Conservation (phyloP, 1,284 basidiomycete genomes). For the Ceratobasidium sp. region DNA sequence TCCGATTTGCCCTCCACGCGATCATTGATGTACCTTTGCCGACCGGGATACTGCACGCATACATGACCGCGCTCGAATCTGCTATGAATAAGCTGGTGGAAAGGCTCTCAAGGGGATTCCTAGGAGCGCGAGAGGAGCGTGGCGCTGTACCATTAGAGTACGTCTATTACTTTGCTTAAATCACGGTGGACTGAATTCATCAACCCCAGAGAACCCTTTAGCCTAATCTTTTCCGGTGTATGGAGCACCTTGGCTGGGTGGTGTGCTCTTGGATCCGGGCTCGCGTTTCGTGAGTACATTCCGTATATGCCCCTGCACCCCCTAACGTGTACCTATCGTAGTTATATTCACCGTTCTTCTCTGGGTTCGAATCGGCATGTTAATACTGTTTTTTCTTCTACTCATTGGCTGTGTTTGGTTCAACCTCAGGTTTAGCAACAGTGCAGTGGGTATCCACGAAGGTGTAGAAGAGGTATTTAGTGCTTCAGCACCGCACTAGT, state of each 20-base stretch:
- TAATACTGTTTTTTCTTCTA: background rate
- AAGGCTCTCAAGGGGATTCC: constrained; percentile 1
- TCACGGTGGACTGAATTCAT: background rate
- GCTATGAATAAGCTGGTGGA: background rate
- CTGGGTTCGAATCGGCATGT: background rate
- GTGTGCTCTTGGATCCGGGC: background rate
- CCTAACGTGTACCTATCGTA: background rate
- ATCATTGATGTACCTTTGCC: constrained; percentile 21
- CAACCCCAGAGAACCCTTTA: constrained; percentile 3
- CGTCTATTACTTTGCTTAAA: background rate
- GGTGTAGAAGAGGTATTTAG: no score
- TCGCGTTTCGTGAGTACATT: constrained; percentile 10
- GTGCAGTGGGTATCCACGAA: no score
- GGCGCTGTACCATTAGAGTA: background rate
- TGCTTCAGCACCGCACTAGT: no score
- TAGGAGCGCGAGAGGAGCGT: background rate
- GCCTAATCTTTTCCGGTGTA: background rate
- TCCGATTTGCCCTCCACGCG: constrained; percentile 1
- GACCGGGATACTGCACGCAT: constrained; percentile 22
- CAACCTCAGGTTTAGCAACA: constrained; percentile 3
- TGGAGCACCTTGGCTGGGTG: constrained; percentile 17
- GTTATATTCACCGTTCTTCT: background rate
- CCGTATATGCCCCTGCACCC: no score
- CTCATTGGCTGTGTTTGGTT: background rate
- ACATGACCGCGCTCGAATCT: constrained; percentile 29